A percentile compares a stretch with the other conserved stretches of the same genome.
phyloP scores from a whole-genome alignment of 345 rosid species.

The Linum lewisii region DNA sequence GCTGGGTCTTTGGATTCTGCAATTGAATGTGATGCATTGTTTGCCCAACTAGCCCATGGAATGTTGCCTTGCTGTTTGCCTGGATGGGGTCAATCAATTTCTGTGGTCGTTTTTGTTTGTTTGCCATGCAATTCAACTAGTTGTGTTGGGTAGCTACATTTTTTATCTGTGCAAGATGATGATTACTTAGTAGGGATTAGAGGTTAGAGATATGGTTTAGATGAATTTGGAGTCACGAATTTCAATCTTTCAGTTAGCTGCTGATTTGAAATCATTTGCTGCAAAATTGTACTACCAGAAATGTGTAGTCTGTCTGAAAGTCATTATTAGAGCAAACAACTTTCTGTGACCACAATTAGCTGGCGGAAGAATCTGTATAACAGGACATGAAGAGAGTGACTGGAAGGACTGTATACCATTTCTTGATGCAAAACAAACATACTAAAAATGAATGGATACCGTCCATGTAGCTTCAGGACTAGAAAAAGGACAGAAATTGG shows the following conservation, averaged over 20 bases:
- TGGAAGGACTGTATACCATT: too few relatives aligned
- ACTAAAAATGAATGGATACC: background rate
- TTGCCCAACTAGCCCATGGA: constrained; percentile 9
- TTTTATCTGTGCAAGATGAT: too few relatives aligned
- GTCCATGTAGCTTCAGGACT: background rate
- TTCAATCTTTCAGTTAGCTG: background rate
- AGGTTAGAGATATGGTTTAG: background rate
- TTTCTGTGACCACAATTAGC: too few relatives aligned
- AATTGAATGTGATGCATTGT: constrained; percentile 7
- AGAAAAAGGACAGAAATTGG: background rate
- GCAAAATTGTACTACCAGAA: background rate
- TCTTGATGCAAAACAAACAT: background rate
- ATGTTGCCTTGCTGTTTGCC: background rate
- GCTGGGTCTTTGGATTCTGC: constrained; percentile 4
- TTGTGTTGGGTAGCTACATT: too few relatives aligned
- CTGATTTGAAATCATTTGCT: background rate
- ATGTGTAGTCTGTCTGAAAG: too few relatives aligned
- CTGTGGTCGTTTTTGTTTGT: background rate
- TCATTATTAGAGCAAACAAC: background rate
- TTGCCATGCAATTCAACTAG: constrained; percentile 1
- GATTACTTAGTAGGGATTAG: background rate
- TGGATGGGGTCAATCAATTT: background rate
- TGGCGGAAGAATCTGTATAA: too few relatives aligned
- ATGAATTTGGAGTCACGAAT: background rate
- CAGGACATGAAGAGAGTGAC: too few relatives aligned